Conservation (phyloP, 257 asterid genomes). For the Ehretia macrophylla region DNA sequence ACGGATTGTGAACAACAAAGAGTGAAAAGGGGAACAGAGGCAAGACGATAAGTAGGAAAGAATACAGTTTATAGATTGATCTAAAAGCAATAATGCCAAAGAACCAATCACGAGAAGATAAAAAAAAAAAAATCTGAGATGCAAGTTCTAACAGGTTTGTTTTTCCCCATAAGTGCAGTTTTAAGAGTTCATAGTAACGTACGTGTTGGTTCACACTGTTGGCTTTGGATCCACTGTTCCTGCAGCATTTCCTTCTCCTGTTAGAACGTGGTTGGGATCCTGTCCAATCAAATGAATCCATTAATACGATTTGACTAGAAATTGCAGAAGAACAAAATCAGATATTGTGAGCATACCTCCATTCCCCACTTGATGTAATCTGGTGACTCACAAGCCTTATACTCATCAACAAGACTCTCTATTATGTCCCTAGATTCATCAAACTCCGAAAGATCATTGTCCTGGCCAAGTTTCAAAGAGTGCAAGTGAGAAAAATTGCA, state of each 20-base stretch:
- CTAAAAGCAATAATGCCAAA: too few relatives aligned
- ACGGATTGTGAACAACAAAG: too few relatives aligned
- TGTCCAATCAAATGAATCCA: slow-evolving; percentile 17
- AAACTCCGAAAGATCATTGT: slow-evolving; percentile 95
- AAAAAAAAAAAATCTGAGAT: too few relatives aligned
- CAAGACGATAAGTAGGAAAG: too few relatives aligned
- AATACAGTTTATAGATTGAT: too few relatives aligned
- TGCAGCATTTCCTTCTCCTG: slow-evolving; percentile 80
- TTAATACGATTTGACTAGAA: background rate
- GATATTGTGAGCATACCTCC: slow-evolving; percentile 50
- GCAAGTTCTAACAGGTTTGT: too few relatives aligned
- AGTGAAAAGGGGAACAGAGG: too few relatives aligned
- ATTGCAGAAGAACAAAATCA: background rate
- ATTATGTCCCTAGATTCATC: slow-evolving; percentile 98
- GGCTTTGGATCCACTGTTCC: slow-evolving; percentile 71
- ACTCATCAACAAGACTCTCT: slow-evolving; percentile 93
- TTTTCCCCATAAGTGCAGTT: too few relatives aligned
- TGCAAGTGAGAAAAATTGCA: too few relatives aligned
- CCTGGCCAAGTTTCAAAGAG: slow-evolving; percentile 43
- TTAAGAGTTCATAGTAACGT: too few relatives aligned
- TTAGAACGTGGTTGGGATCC: slow-evolving; percentile 74
- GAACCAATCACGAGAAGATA: too few relatives aligned
- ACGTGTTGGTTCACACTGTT: slow-evolving; percentile 28
- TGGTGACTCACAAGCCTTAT: slow-evolving; percentile 99
- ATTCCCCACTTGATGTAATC: slow-evolving; percentile 99